A percentile compares a stretch with the other conserved stretches of the same genome.
These are phyloP conservation scores for Ustilago nuda DNA, from an alignment of 1,284 basidiomycete genomes.

Conservation along the genomic window DNA sequence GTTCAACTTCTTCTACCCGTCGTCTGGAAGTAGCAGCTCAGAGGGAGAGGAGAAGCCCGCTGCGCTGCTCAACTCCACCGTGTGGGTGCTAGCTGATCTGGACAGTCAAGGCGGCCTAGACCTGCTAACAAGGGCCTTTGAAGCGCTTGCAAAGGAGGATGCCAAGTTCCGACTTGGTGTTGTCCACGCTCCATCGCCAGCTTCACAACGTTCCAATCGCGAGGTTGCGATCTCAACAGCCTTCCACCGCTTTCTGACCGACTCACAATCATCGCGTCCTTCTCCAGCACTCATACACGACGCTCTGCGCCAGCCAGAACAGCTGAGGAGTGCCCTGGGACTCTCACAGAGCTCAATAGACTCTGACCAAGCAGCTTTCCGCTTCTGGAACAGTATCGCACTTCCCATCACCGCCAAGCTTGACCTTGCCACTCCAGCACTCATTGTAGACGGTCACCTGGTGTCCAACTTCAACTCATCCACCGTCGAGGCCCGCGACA, in stretches of 20 bases:
- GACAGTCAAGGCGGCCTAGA: slow-evolving; percentile 75
- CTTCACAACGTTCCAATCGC: slow-evolving; percentile 29
- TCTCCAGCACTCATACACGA: slow-evolving; percentile 16
- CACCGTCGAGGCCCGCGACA: slow-evolving; percentile 33
- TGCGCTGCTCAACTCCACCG: slow-evolving; percentile 70
- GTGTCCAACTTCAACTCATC: slow-evolving; percentile 18
- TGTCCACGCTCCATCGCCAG: slow-evolving; percentile 15
- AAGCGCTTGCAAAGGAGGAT: slow-evolving; percentile 74
- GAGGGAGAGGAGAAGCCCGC: not conserved
- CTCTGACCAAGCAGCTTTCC: not conserved
- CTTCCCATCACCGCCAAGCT: slow-evolving; percentile 12
- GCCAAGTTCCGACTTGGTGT: slow-evolving; percentile 36
- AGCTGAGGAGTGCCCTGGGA: slow-evolving; percentile 6
- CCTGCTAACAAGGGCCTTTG: slow-evolving; percentile 76
- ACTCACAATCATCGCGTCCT: slow-evolving; percentile 5
- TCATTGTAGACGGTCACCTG: slow-evolving; percentile 52
- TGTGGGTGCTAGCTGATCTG: slow-evolving; percentile 83
- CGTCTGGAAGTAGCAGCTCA: slow-evolving; percentile 70
- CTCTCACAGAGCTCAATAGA: not conserved
- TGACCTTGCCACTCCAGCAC: slow-evolving; percentile 12
- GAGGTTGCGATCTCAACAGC: slow-evolving; percentile 32
- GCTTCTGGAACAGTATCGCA: slow-evolving; percentile 24
- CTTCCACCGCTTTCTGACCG: slow-evolving; percentile 30
- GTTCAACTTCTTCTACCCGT: slow-evolving; percentile 76
- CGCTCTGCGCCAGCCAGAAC: slow-evolving; percentile 12